Base-by-base conservation (phyloP, 2,329 filamentous ascomycete genomes). In the Fusarium decemcellulare region DNA sequence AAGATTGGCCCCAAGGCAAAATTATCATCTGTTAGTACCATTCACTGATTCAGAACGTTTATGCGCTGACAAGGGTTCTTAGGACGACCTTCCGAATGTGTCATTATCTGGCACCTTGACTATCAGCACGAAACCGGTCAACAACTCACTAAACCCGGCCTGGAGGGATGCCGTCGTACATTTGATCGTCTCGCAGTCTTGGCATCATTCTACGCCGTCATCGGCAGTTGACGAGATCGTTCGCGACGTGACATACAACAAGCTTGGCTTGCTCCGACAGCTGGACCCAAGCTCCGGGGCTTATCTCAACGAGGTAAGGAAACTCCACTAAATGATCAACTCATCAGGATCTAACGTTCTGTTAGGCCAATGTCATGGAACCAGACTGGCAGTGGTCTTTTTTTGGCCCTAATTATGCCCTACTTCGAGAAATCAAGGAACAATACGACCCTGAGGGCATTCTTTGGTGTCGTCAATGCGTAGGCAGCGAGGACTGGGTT, bases 401-500 rank as follows among this genome's bases (percentile, higher is more conserved):
- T 4, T 61, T 18, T n/a, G 59, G 46, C 8, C 53, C 36, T 0
- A 59, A 52, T 1, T 52, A 51, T 32, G 44, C 27, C 0, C 30
- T 39, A 3, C 39, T 62, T 2, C 30, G 30, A 10, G 37, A 58
- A 2, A 29, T 52, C 2, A 58, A 62, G n/a, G 23, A 44, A 23
- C 2, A 52, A 8, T 58, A 47, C 14, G 59, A 59, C 27, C 39
- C 59, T 3, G 14, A 23, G 1, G 54, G 59, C 1, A 11, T 52
- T n/a, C 7, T 62, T 4, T 62, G 46, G 53, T 62, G 54, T n/a
- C 53, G 23, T 15, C 43, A 16, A 9, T 52, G 59, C 18, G 46
- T 59, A n/a, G 46, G 54, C 32, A 62, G 54, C 12, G 59, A 62
- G 11, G 54, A 34, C 5, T 62, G 53, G 54, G 30, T 59, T 4